Conservation (phyloP, 768 basidiomycete genomes). For the Leccinum barrowsii region DNA sequence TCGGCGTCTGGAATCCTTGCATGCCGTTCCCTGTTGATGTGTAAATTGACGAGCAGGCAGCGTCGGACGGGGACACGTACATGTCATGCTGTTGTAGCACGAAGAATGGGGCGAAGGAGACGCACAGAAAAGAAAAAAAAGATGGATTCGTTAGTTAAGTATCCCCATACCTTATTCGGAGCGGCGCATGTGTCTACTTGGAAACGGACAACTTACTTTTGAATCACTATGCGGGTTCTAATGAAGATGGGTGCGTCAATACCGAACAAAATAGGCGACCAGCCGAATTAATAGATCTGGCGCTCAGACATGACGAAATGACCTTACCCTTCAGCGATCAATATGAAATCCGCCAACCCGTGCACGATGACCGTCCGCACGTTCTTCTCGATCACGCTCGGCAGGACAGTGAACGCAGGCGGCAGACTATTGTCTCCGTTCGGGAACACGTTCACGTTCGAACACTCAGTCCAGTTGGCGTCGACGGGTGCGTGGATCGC, state of each 20-base stretch:
- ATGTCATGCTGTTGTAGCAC: constrained; percentile 3
- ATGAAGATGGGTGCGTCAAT: neutral
- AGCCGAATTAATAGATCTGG: neutral
- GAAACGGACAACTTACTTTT: constrained; percentile 46
- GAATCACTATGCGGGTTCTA: constrained; percentile 51
- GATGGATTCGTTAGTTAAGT: neutral
- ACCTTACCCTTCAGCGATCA: constrained; percentile 70
- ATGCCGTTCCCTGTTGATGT: constrained; percentile 1
- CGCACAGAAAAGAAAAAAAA: neutral
- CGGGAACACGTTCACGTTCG: constrained; percentile 57
- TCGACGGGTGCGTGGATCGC: constrained; percentile 68
- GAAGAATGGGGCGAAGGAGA: neutral
- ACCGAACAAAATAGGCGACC: neutral
- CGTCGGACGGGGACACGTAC: neutral
- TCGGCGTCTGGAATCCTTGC: constrained; percentile 75
- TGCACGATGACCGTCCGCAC: constrained; percentile 65
- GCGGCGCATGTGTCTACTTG: neutral
- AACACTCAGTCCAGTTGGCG: constrained; percentile 55
- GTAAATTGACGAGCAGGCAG: neutral
- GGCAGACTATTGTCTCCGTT: constrained; percentile 59
- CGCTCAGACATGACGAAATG: neutral
- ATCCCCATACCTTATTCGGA: neutral
- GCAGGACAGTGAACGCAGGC: constrained; percentile 60
- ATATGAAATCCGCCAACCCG: constrained; percentile 68
- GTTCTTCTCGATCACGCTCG: constrained; percentile 75